These are phyloP conservation scores for Aspergillus caelatus DNA, from an alignment of 2,329 filamentous ascomycete species.

Conservation along the genomic window DNA sequence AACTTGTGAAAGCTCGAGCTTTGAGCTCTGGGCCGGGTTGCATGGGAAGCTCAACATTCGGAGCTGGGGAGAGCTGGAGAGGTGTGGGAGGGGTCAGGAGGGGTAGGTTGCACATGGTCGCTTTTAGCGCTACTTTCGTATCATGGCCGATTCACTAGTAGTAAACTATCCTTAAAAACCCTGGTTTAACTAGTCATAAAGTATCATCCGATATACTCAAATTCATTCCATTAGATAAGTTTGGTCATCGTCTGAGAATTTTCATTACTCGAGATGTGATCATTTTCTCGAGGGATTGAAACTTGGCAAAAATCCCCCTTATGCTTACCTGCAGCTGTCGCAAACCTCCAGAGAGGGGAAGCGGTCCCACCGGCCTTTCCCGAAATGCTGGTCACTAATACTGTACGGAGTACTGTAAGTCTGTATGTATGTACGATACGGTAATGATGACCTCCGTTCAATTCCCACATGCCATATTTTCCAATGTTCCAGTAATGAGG, in stretches of 20 bases:
- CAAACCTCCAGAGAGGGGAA: conserved; percentile 16
- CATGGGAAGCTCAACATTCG: conserved; percentile 20
- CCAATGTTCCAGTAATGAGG: neutral
- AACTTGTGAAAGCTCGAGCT: conserved; percentile 18
- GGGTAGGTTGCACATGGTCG: conserved; percentile 17
- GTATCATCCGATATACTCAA: neutral
- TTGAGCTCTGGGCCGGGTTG: conserved; percentile 20
- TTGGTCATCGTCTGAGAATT: neutral
- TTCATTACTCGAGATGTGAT: neutral
- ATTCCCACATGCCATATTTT: neutral
- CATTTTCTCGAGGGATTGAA: neutral
- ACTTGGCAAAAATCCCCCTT: neutral
- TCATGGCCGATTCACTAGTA: neutral
- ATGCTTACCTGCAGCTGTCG: conserved; percentile 17
- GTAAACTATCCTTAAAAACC: neutral
- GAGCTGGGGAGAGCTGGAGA: conserved; percentile 24
- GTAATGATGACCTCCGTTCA: neutral
- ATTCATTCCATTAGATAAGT: neutral
- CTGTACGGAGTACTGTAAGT: conserved; percentile 3
- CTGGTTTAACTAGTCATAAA: neutral
- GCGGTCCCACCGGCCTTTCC: conserved; percentile 21
- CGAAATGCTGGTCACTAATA: conserved; percentile 18
- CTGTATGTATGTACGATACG: conserved; percentile 4
- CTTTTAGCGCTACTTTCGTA: neutral
- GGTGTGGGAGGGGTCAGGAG: conserved; percentile 4